Evolutionary conservation across 2,329 filamentous ascomycete genomes (phyloP).

Genomic region (Colletotrichum sp.): DNA sequence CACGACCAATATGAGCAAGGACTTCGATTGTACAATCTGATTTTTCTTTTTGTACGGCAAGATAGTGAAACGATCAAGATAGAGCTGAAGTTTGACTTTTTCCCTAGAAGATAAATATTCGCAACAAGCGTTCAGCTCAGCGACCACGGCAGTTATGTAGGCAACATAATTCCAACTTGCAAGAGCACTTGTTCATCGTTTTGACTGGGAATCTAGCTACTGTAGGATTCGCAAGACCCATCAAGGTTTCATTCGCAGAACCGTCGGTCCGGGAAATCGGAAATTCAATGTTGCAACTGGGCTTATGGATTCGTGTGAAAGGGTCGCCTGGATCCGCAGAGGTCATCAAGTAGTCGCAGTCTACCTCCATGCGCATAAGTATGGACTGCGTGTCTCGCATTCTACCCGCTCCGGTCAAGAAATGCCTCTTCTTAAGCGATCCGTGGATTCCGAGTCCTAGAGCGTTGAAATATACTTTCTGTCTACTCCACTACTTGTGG

Average conservation of each 20-base stretch:
- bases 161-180: neutral
- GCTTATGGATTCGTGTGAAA: neutral
- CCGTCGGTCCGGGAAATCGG: neutral
- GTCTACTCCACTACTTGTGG: neutral
- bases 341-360: neutral
- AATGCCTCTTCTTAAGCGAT: neutral
- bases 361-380: neutral
- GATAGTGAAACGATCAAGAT: neutral
- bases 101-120: neutral
- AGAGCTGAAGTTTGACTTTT: neutral
- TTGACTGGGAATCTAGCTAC: neutral
- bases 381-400: neutral
- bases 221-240: neutral
- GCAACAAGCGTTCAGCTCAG: neutral
- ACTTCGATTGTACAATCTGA: neutral
- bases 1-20: neutral
- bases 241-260: neutral
- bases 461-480: neutral
- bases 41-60: neutral
- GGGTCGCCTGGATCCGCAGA: neutral
- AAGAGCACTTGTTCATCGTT: accelerated
- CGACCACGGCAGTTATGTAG: neutral
- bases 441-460: neutral
- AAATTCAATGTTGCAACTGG: neutral
- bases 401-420: neutral